Base-by-base conservation (phyloP, 139 green algal species). In the Zygnema cylindricum region DNA sequence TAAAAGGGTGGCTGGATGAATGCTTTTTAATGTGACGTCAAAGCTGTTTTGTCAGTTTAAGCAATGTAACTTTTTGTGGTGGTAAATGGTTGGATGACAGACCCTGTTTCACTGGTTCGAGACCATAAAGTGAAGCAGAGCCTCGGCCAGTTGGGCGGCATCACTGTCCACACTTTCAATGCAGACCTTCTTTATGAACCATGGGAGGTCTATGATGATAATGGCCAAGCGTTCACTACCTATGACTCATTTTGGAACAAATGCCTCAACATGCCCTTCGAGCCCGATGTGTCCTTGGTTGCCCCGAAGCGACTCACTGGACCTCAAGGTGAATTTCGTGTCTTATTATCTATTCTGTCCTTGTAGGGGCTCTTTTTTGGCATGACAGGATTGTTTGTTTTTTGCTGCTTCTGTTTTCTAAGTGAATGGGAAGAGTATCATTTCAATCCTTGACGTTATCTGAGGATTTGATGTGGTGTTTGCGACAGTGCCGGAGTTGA, bases 141-240 rank as follows among this genome's bases (percentile, higher is more conserved):
- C 16, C 92, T 98, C 81, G 41, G 11, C 16, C 63, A 82, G 0
- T 76, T 84, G 0, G 55, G 73, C 0, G 88, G 91, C 41, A 76
- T 98, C 0, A 69, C 36, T 33, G 89, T 92, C 79, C 88, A 93
- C 41, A 95, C 86, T 43, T 98, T 97, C 94, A 98, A 97, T 82
- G 94, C 89, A 30, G 96, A 98, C 91, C 86, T 98, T 43, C 93
- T 98, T 77, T 96, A 96, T 69, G 96, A 98, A 93, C 96, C 96
- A 0, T 98, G 96, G 96, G 95, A 98, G 81, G 91, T 98, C 55
- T 91, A 98, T 75, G 93, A 95, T 82, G 76, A 90, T 2, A 30
- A 94, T 22, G 89, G 88, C 33, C 84, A 95, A 92, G 94, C 96
- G 2, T 98, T 95, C 84, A 95, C 93, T 30, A 95, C 85, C 25